Percentiles rank a stretch among this genome's conserved stretches.
phyloP scores from a whole-genome alignment of 2,329 filamentous ascomycete species.

The Diplodia sapinea region DNA sequence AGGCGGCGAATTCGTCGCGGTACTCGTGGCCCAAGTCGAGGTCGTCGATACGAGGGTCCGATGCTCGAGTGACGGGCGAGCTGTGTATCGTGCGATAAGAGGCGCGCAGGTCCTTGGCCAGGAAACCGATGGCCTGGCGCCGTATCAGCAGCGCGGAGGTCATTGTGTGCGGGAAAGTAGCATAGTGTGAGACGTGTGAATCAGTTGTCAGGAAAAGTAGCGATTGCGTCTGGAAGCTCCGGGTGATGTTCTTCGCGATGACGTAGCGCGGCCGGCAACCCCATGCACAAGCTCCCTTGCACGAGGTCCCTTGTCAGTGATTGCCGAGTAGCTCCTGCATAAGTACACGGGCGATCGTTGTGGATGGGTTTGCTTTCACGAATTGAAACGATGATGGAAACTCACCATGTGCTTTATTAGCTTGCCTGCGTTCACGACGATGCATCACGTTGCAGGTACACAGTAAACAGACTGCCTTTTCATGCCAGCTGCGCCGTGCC shows the following conservation, averaged over 20 bases:
- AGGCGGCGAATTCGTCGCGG: constrained; percentile 65
- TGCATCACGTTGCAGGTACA: constrained; percentile 8
- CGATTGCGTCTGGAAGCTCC: neutral
- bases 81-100: constrained; percentile 37
- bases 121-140: neutral
- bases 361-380: neutral
- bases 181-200: neutral
- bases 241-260: constrained; percentile 20
- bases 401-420: neutral
- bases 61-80: constrained; percentile 36
- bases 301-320: constrained; percentile 13
- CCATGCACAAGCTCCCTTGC: constrained; percentile 19
- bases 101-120: constrained; percentile 34
- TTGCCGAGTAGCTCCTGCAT: constrained; percentile 5
- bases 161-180: neutral
- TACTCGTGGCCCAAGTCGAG: constrained; percentile 60
- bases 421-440: constrained; percentile 16
- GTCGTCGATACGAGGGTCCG: constrained; percentile 58
- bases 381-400: neutral
- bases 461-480: constrained; percentile 15
- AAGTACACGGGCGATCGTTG: neutral
- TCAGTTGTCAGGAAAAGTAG: neutral
- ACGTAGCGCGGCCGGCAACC: constrained; percentile 18
- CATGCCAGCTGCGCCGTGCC: constrained; percentile 13
- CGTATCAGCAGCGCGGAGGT: constrained; percentile 3